These are phyloP conservation scores for Pleurotus platypus DNA, from an alignment of 768 basidiomycete species.

Conservation along the genomic window DNA sequence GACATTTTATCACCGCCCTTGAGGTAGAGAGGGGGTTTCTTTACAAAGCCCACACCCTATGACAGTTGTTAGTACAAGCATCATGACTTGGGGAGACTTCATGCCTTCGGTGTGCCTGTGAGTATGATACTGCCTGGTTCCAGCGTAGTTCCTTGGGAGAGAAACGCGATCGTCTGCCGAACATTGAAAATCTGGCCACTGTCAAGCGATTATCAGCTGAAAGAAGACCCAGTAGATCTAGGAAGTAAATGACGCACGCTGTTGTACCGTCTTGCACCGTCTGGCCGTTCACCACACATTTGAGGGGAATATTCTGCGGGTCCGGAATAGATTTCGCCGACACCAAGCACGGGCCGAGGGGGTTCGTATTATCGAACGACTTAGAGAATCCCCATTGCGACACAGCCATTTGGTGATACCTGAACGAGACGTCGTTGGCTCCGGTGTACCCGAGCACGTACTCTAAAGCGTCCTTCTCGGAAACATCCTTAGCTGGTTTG, in stretches of 20 bases:
- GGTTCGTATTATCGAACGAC: constrained; percentile 72
- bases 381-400: constrained; percentile 91
- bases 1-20: constrained; percentile 71
- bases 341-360: constrained; percentile 80
- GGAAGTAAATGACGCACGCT: constrained; percentile 44
- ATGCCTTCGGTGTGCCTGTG: constrained; percentile 70
- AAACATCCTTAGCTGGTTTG: constrained; percentile 75
- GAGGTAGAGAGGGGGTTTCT: constrained; percentile 65
- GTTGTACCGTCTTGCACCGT: constrained; percentile 75
- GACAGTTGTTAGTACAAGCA: background rate
- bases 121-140: constrained; percentile 79
- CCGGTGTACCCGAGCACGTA: constrained; percentile 83
- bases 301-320: constrained; percentile 62
- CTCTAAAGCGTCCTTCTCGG: constrained; percentile 76
- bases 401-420: constrained; percentile 74
- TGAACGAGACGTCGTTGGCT: constrained; percentile 84
- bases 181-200: constrained; percentile 84
- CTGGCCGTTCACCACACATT: constrained; percentile 62
- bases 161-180: constrained; percentile 71
- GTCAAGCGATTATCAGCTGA: background rate
- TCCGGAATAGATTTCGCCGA: constrained; percentile 59
- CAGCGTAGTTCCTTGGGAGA: constrained; percentile 83
- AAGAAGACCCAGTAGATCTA: background rate
- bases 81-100: background rate
- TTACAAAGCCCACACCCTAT: constrained; percentile 71